Evolutionary conservation across 2,329 filamentous ascomycete species (phyloP), one percentile per base, ranked within the genome.

Genomic region (Xylariales sp.): DNA sequence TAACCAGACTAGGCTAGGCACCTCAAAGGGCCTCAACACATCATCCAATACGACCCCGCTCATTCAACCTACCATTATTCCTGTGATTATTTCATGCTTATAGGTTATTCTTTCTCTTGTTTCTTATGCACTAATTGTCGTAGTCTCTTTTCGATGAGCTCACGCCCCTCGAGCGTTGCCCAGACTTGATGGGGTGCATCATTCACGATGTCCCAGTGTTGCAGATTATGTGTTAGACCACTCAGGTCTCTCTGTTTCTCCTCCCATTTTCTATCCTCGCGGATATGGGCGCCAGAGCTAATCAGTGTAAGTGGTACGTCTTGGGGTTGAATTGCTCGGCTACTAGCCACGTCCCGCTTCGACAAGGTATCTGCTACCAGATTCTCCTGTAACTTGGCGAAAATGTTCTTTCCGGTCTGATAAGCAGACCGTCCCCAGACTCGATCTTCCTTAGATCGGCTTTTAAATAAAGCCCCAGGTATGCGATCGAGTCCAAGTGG

Each of bases 381-480:
- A 71, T 91, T 95, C 82, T 99, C 96, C 80, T 99, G 96, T 64
- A 99, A 84, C 80, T 94, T 93, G 4, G 94, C 92, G 78, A 97
- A 97, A 79, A 97, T 91, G 78, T 88, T 91, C 78, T 94, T 97
- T 69, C 92, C 93, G 30, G 85, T 86, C 79, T 97, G 93, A 76
- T 93, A 91, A 0, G 93, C 89, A 5, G 90, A 89, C 52, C 89
- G 86, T 12, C 96, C 96, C 80, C 92, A 97, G 10, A 97, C 89
- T 9, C 96, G 91, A 78, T 98, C 95, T 77, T 91, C 89, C 45
- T 92, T 89, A 1, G 86, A 91, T 48, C 94, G 91, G 45, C 94
- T 93, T 60, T 88, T 88, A 83, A 98, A 93, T 5, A 98, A 80
- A 7, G 94, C 94, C 0, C 92, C 94, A 0, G 89, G 86, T 41